Base-by-base conservation (phyloP, 2,329 filamentous ascomycete genomes). In the Metarhizium sp. region DNA sequence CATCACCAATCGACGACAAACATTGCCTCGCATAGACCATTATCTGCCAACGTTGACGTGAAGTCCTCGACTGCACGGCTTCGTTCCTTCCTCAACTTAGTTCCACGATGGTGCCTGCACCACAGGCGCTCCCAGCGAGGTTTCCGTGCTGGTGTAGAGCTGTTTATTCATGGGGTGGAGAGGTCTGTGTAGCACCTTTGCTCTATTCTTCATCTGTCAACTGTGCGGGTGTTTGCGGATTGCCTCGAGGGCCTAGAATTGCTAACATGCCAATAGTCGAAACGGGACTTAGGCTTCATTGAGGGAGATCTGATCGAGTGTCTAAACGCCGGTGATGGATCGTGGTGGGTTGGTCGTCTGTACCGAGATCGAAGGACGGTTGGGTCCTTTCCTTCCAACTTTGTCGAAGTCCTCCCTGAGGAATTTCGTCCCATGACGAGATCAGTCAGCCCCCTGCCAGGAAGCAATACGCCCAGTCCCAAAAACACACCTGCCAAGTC, bases 231-330 rank as follows among this genome's bases (percentile, higher is more conserved):
- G 4, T 16, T 14, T 14, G 25, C 25, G 13, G 45, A 36, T 16
- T 38, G 30, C 16, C 8, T 51, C 32, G 7, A 18, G 34, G 40
- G 29, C 6, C 25, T 8, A 16, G 6, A 29, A 8, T 20, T 11
- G 40, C 54, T 58, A 45, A 58, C 56, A 18, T 20, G 2, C 3
- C 18, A 4, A 51, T 57, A 87, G 85, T 92, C 88, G 29, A 95
- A 95, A 76, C 85, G 88, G 70, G 94, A 99, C 69, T 80, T 99
- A 56, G 94, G 94, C 16, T 99, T 99, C 72, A 88, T 99, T 63
- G 94, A 99, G 72, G 94, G 94, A 60, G 94, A 99, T 72, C 74
- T 99, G 62, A 99, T 99, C 69, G 94, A 99, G 81, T 96, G 92
- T 67, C 79, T 99, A 53, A 99, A 99, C 70, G 94, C 94, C 20